Base-by-base conservation (phyloP, 2,329 filamentous ascomycete species). In the Penicillium sp. region DNA sequence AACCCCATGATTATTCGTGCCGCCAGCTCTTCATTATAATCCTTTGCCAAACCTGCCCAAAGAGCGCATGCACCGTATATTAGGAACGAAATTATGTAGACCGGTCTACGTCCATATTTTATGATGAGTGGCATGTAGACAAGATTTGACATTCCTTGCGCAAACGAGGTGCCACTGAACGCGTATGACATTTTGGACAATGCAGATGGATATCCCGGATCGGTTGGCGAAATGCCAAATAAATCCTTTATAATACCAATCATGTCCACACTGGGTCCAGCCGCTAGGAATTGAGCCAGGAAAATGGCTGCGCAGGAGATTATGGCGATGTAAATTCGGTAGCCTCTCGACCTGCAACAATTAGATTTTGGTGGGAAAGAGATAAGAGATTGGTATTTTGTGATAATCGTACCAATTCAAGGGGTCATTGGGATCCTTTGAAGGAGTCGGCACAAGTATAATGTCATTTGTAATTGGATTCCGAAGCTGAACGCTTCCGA, bases 281-380 rank as follows among this genome's bases (percentile, higher is more conserved):
- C 83, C 0, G 82, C 81, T 4, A 85, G 70, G 60, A 84, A 84
- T 68, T 84, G 84, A 70, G 78, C 81, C 68, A 84, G 76, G 58
- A 82, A 75, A 71, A 84, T 83, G 48, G 82, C 81, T 4, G 80
- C 42, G 3, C 54, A 56, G 13, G 49, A 42, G 22, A 58, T 49
- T 14, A 49, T 19, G n/a, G 52, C 52, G 27, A 58, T 46, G 29
- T 52, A 55, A 1, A 55, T 35, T 24, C 49, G 37, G 37, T 55
- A 58, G 1, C n/a, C n/a, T 33, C 37, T 52, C 16, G 48, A 47
- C 52, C 56, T 58, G 22, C 21, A 14, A 46, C 5, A 29, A 14
- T 43, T 24, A 31, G n/a, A 47, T 7, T 10, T 33, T 3, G 5
- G 29, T 43, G 24, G 24, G 29, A n/a, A 9, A 1, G n/a, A 8